Evolutionary conservation across 169 alveolate genomes (phyloP).

Genomic region (Plasmodium fragile): DNA sequence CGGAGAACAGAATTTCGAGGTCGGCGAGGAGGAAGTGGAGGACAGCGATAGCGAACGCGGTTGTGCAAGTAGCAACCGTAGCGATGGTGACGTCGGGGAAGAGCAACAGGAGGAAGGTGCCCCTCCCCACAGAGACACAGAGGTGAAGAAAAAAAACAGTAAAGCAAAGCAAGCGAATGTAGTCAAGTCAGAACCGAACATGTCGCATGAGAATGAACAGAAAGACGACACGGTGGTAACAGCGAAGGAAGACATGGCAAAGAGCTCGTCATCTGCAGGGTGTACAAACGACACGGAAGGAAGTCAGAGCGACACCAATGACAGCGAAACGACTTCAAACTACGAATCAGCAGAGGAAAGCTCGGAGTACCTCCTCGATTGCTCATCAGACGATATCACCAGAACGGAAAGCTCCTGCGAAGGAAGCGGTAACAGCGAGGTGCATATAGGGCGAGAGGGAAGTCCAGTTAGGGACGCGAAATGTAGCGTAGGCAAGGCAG

Average conservation of each 20-base stretch:
- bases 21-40: neutral
- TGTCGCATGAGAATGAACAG: neutral
- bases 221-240: neutral
- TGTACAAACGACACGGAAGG: neutral
- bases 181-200: neutral
- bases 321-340: neutral
- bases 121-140: neutral
- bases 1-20: neutral
- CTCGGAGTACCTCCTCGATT: conserved; percentile 24
- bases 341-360: conserved; percentile 19
- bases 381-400: conserved; percentile 42
- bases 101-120: neutral
- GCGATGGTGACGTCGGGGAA: neutral
- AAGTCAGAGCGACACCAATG: neutral
- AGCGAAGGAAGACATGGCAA: neutral
- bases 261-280: neutral
- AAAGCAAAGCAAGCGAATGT: neutral
- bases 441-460: neutral
- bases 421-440: neutral
- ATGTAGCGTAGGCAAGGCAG: neutral
- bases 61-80: too few relatives aligned
- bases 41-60: neutral
- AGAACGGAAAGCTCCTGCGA: conserved; percentile 42
- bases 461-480: neutral
- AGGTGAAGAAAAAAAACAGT: neutral